Evolutionary conservation across 345 rosid species (phyloP).

Genomic region (Hypericum perforatum): DNA sequence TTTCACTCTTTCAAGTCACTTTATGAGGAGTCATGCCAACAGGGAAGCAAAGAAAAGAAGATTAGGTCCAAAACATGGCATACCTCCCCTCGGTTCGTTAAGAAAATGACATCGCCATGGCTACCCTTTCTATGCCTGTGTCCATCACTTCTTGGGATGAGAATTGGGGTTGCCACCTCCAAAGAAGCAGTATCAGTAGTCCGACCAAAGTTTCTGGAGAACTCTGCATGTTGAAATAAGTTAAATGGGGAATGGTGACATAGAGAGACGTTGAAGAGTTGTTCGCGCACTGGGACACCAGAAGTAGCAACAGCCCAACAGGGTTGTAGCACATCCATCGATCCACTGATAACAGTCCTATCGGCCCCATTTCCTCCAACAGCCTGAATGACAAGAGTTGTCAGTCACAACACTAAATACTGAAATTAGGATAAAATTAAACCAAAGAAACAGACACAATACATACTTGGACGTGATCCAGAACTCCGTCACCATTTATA

Average conservation of each 20-base stretch:
- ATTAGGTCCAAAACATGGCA: conserved; percentile 4
- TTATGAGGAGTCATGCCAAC: too few species aligned
- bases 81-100: conserved; percentile 98
- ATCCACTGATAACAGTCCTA: conserved; percentile 68
- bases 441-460: not conserved
- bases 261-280: conserved; percentile 91
- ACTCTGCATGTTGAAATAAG: conserved; percentile 75
- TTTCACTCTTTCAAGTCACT: too few species aligned
- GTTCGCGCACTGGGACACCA: conserved; percentile 88
- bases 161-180: conserved; percentile 95
- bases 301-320: conserved; percentile 99
- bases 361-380: conserved; percentile 92
- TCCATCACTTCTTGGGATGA: conserved; percentile 75
- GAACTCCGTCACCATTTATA: conserved; percentile 97
- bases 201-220: conserved; percentile 57
- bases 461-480: conserved; percentile 94
- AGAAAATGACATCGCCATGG: conserved; percentile 85
- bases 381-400: conserved; percentile 40
- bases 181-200: conserved; percentile 47
- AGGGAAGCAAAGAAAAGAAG: not conserved
- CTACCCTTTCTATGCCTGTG: conserved; percentile 75
- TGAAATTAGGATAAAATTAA: conserved; percentile 6
- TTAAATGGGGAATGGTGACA: conserved; percentile 78
- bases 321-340: conserved; percentile 70
- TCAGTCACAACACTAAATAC: not conserved